Percentiles rank a stretch among this genome's conserved stretches.
Evolutionary conservation across 2,329 filamentous ascomycete genomes (phyloP).

Genomic region (Claviceps paspali): DNA sequence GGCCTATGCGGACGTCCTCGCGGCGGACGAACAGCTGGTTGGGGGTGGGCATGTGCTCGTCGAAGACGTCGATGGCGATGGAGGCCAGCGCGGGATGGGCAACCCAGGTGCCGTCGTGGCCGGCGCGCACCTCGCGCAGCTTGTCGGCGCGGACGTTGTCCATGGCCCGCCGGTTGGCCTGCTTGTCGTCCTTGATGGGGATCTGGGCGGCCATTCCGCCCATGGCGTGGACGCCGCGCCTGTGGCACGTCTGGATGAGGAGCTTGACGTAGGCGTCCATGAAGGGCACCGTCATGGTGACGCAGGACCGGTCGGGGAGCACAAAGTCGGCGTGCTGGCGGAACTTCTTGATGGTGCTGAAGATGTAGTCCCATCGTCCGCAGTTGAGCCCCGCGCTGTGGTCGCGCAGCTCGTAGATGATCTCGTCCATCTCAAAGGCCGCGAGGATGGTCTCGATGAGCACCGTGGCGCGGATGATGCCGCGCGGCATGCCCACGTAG

Average conservation of each 20-base stretch:
- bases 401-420: slow-evolving; percentile 96
- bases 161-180: slow-evolving; percentile 89
- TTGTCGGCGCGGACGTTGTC: slow-evolving; percentile 86
- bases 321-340: slow-evolving; percentile 86
- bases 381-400: slow-evolving; percentile 96
- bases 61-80: slow-evolving; percentile 88
- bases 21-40: slow-evolving; percentile 89
- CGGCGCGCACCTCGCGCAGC: slow-evolving; percentile 84
- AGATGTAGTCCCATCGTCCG: slow-evolving; percentile 99
- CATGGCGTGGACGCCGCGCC: slow-evolving; percentile 95
- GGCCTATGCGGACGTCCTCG: slow-evolving; percentile 74
- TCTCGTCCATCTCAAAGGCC: slow-evolving; percentile 99
- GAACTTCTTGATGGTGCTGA: slow-evolving; percentile 99
- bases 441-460: slow-evolving; percentile 96
- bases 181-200: slow-evolving; percentile 88
- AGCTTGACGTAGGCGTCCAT: slow-evolving; percentile 95
- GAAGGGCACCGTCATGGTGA: slow-evolving; percentile 97
- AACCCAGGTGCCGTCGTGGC: slow-evolving; percentile 95
- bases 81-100: slow-evolving; percentile 82
- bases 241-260: slow-evolving; percentile 95
- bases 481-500: slow-evolving; percentile 74
- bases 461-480: slow-evolving; percentile 88
- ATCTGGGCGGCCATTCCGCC: slow-evolving; percentile 98
- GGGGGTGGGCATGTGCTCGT: slow-evolving; percentile 95
- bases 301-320: slow-evolving; percentile 74